Evolutionary conservation across 1,284 basidiomycete species (phyloP).

Genomic region (Trametes hirsuta): DNA sequence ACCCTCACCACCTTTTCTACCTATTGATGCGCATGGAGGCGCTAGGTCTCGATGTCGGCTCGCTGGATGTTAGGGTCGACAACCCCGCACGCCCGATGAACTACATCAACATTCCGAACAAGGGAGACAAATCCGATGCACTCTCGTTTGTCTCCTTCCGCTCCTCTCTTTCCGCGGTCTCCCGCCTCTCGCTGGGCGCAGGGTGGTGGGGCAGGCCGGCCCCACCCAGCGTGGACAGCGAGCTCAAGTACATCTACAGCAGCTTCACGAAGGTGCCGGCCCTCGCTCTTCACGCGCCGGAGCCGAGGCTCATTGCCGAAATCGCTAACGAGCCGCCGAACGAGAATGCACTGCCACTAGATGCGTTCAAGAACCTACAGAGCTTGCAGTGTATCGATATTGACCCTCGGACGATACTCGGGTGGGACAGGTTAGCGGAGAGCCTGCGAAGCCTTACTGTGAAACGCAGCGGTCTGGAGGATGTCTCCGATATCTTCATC

Average conservation of each 20-base stretch:
- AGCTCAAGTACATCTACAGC: conserved; percentile 86
- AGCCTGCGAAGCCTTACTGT: conserved; percentile 76
- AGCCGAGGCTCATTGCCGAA: conserved; percentile 68
- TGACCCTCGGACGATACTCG: conserved; percentile 82
- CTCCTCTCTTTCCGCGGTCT: conserved; percentile 79
- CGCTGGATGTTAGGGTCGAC: conserved; percentile 79
- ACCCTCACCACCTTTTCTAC: conserved; percentile 87
- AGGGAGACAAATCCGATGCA: conserved; percentile 69
- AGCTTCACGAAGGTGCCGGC: conserved; percentile 88
- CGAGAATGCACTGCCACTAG: conserved; percentile 78
- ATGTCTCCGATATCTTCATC: conserved; percentile 81
- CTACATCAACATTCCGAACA: conserved; percentile 64
- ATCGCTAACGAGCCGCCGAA: conserved; percentile 74
- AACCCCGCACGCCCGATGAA: conserved; percentile 74
- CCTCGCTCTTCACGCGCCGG: conserved; percentile 63
- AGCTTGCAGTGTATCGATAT: conserved; percentile 77
- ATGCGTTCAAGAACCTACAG: conserved; percentile 83
- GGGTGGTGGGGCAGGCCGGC: conserved; percentile 71
- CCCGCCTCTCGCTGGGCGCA: conserved; percentile 69
- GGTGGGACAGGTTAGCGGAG: conserved; percentile 82
- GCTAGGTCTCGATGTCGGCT: conserved; percentile 72
- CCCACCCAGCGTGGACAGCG: conserved; percentile 63
- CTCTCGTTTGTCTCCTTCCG: conserved; percentile 80
- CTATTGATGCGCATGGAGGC: conserved; percentile 86
- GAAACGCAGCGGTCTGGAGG: conserved; percentile 79